Evolutionary conservation across 176 grass and related monocot genomes (phyloP).

Genomic region (Microstegium vimineum): DNA sequence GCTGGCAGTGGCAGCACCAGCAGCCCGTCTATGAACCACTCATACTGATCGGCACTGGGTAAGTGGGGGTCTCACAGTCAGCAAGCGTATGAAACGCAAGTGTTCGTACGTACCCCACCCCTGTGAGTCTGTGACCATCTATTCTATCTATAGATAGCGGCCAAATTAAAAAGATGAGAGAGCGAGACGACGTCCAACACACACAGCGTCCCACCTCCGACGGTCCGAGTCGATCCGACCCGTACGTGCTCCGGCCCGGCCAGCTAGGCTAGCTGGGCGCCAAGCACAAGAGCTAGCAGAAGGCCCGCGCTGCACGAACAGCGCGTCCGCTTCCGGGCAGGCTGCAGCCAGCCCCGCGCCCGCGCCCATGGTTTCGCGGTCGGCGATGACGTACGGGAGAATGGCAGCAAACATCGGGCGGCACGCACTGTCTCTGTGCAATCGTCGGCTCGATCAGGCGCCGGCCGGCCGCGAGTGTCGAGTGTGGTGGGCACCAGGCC

Average conservation of each 20-base stretch:
- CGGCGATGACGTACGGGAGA: background rate
- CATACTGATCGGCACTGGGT: background rate
- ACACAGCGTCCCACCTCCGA: background rate
- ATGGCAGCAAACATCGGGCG: background rate
- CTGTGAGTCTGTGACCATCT: no score
- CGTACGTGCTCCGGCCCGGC: background rate
- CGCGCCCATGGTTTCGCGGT: background rate
- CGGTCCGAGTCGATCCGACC: background rate
- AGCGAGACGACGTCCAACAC: background rate
- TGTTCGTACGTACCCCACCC: no score
- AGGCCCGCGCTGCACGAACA: background rate
- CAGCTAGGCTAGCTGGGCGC: background rate
- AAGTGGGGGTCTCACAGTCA: background rate
- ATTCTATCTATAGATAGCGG: no score
- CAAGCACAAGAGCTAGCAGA: conserved; percentile 16
- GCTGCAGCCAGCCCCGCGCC: background rate
- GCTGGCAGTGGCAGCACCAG: background rate
- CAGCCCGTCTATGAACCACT: background rate
- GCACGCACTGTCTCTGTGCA: background rate
- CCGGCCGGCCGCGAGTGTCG: no score
- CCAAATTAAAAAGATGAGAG: no score
- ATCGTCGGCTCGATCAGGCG: background rate
- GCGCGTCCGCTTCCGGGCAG: background rate
- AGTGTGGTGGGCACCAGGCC: background rate
- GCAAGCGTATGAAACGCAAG: no score